phyloP scores from a whole-genome alignment of 352 stramenopile species.

The Globisporangium orthogonon region DNA sequence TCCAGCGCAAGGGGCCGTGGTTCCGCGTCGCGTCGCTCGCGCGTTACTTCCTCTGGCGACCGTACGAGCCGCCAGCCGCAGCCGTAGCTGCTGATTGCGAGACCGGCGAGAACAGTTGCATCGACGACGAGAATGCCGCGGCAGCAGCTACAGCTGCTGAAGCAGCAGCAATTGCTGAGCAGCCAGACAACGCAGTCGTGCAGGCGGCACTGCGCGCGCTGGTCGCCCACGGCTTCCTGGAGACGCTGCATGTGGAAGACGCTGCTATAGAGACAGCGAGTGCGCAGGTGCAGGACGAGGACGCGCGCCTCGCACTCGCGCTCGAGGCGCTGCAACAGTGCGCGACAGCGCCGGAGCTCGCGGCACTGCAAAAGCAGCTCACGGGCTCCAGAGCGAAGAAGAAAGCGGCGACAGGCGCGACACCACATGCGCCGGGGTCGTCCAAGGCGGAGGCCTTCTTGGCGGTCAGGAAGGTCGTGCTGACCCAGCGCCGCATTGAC shows the following conservation, averaged over 20 bases:
- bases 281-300: background rate
- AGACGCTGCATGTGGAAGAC: slow-evolving; percentile 1
- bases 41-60: slow-evolving; percentile 34
- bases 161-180: background rate
- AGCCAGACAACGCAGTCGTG: slow-evolving; percentile 5
- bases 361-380: slow-evolving; percentile 46
- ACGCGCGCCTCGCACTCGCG: slow-evolving; percentile 12
- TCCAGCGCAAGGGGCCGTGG: slow-evolving; percentile 75
- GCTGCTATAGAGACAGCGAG: background rate
- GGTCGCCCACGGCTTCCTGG: slow-evolving; percentile 6
- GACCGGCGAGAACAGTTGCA: background rate
- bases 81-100: background rate
- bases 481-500: slow-evolving; percentile 63
- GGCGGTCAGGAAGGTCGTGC: slow-evolving; percentile 35
- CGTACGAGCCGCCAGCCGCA: slow-evolving; percentile 1
- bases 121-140: background rate
- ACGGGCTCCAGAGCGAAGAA: slow-evolving; percentile 34
- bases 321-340: slow-evolving; percentile 54
- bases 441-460: slow-evolving; percentile 36
- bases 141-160: background rate
- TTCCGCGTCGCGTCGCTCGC: slow-evolving; percentile 60
- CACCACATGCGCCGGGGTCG: slow-evolving; percentile 1
- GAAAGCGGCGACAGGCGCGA: background rate
- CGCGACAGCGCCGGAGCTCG: slow-evolving; percentile 37
- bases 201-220: slow-evolving; percentile 7